A percentile compares a stretch with the other conserved stretches of the same genome.
Conservation (phyloP, 164 flowering plant genomes). For the Saururus chinensis region DNA sequence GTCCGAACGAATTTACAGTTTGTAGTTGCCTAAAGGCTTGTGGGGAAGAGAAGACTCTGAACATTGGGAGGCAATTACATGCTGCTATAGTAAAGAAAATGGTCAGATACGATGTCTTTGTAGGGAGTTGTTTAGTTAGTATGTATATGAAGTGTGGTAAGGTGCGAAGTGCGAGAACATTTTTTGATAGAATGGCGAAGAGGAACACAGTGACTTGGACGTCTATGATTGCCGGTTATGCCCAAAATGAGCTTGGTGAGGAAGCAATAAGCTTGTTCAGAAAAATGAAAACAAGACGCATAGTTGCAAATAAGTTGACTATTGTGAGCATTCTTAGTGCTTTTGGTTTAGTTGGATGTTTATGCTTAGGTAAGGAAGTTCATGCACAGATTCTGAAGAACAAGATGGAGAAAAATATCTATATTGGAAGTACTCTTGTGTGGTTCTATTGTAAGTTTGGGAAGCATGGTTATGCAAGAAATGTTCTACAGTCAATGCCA, state of each 20-base stretch:
- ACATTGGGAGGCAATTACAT: constrained; percentile 66
- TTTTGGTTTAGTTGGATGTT: constrained; percentile 50
- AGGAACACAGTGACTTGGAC: constrained; percentile 85
- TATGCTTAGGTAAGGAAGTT: constrained; percentile 54
- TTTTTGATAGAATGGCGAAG: constrained; percentile 54
- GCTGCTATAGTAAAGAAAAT: constrained; percentile 46
- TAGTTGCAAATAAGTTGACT: constrained; percentile 51
- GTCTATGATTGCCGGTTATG: constrained; percentile 71
- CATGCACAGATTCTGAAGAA: constrained; percentile 66
- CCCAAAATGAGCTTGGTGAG: constrained; percentile 59
- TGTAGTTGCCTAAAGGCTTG: constrained; percentile 72
- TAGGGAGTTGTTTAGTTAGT: constrained; percentile 56
- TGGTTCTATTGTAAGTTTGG: constrained; percentile 81
- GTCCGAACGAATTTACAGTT: constrained; percentile 59
- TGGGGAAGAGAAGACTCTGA: constrained; percentile 48
- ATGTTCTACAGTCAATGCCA: constrained; percentile 59
- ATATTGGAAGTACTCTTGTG: constrained; percentile 65
- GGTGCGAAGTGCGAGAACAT: constrained; percentile 34
- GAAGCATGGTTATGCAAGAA: constrained; percentile 29
- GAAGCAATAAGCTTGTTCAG: constrained; percentile 63
- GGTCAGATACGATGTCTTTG: constrained; percentile 46
- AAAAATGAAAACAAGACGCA: constrained; percentile 51
- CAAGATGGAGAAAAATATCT: constrained; percentile 26
- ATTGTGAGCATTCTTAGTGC: constrained; percentile 66
- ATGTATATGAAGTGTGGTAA: constrained; percentile 79